Percentiles rank a stretch among this genome's conserved stretches.
Conservation (phyloP, 2,329 filamentous ascomycete genomes). For the Rhytidhysteron rufulum region DNA sequence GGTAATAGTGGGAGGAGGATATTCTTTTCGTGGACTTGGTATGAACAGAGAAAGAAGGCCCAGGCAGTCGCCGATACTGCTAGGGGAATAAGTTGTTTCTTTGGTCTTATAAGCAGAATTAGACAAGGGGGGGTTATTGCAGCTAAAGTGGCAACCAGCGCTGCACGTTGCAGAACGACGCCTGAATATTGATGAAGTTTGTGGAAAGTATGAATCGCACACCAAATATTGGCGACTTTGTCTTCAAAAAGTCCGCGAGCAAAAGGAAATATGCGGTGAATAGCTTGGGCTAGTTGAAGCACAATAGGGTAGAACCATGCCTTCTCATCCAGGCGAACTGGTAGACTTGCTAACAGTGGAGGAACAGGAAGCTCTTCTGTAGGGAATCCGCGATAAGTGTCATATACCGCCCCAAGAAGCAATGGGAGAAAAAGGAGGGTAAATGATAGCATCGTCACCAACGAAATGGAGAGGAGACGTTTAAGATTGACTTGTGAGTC, state of each 20-base stretch:
- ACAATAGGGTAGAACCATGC: slow-evolving; percentile 70
- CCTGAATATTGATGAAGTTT: slow-evolving; percentile 76
- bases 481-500: slow-evolving; percentile 65
- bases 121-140: slow-evolving; percentile 76
- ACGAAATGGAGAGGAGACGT: slow-evolving; percentile 70
- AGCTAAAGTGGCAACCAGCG: slow-evolving; percentile 68
- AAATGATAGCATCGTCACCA: slow-evolving; percentile 71
- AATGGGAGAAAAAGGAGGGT: slow-evolving; percentile 72
- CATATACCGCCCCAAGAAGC: slow-evolving; percentile 66
- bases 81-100: slow-evolving; percentile 71
- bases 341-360: slow-evolving; percentile 61
- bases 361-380: slow-evolving; percentile 55
- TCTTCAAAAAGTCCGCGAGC: slow-evolving; percentile 95
- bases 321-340: slow-evolving; percentile 55
- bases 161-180: slow-evolving; percentile 68
- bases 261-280: slow-evolving; percentile 95
- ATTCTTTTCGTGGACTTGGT: slow-evolving; percentile 98
- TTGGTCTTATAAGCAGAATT: slow-evolving; percentile 74
- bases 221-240: slow-evolving; percentile 99
- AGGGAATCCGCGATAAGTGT: slow-evolving; percentile 61
- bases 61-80: slow-evolving; percentile 82
- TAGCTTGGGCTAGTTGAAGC: slow-evolving; percentile 75
- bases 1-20: slow-evolving; percentile 87
- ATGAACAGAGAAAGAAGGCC: slow-evolving; percentile 97
- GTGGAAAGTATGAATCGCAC: slow-evolving; percentile 80